Evolutionary conservation across 2,329 filamentous ascomycete genomes (phyloP).

Genomic region (Orbilia quercus): DNA sequence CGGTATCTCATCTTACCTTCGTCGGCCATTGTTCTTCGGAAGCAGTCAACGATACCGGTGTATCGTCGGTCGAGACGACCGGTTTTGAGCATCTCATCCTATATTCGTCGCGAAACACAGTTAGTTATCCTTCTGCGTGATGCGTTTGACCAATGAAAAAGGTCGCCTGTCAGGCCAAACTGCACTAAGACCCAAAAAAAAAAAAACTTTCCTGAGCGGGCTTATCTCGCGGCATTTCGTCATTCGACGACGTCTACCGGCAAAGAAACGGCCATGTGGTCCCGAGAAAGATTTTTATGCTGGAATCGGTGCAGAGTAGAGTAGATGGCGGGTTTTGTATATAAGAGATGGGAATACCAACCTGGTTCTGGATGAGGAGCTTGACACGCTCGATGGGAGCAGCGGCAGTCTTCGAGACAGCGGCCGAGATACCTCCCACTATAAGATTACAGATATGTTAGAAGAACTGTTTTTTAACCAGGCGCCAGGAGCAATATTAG

Average conservation of each 20-base stretch:
- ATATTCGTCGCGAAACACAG: constrained; percentile 57
- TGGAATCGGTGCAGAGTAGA: constrained; percentile 2
- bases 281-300: background rate
- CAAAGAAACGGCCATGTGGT: background rate
- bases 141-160: constrained; percentile 57
- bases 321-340: background rate
- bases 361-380: constrained; percentile 99
- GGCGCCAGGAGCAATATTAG: background rate
- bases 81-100: constrained; percentile 99
- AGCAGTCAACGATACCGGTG: constrained; percentile 92
- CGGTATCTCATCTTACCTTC: constrained; percentile 76
- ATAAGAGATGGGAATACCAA: constrained; percentile 68
- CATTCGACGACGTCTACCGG: constrained; percentile 15
- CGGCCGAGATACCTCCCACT: constrained; percentile 99
- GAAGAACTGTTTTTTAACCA: constrained; percentile 58
- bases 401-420: constrained; percentile 99
- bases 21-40: constrained; percentile 85
- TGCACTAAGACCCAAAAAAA: constrained; percentile 32
- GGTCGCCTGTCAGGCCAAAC: constrained; percentile 18
- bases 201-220: constrained; percentile 33
- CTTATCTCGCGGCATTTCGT: constrained; percentile 50
- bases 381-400: constrained; percentile 99
- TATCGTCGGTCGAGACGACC: constrained; percentile 99
- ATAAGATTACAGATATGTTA: constrained; percentile 61
- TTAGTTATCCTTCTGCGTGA: constrained; percentile 58